Conservation (phyloP, 2,329 filamentous ascomycete genomes). For the Dothistroma pini region DNA sequence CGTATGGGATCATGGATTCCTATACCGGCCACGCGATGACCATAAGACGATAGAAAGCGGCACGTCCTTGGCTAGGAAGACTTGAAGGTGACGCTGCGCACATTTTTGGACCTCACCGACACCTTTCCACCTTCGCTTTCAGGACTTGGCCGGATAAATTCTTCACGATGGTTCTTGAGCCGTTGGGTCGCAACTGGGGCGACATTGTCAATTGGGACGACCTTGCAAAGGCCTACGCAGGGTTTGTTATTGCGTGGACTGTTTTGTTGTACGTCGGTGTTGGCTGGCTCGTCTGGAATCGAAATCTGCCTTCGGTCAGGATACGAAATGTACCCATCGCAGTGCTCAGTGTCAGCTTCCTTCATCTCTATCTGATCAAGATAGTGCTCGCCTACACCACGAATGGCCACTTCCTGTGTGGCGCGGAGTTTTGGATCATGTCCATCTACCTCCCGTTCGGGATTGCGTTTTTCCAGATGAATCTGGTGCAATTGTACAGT, state of each 20-base stretch:
- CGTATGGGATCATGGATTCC: not conserved
- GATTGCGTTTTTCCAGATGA: conserved; percentile 63
- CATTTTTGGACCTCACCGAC: not conserved
- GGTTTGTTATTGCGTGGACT: conserved; percentile 24
- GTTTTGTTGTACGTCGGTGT: conserved; percentile 21
- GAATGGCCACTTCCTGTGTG: conserved; percentile 45
- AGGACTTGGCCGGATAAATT: not conserved
- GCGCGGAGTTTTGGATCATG: conserved; percentile 65
- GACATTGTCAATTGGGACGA: conserved; percentile 26
- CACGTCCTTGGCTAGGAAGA: not conserved
- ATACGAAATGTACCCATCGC: conserved; percentile 28
- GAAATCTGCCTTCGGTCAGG: conserved; percentile 22
- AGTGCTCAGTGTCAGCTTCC: conserved; percentile 21
- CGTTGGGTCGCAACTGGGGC: conserved; percentile 26
- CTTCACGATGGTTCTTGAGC: conserved; percentile 38
- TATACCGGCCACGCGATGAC: conserved; percentile 1
- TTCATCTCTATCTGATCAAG: conserved; percentile 45
- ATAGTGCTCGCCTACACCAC: conserved; percentile 40
- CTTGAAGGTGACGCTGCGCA: not conserved
- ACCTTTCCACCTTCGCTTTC: not conserved
- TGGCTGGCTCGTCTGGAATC: conserved; percentile 22
- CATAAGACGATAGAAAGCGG: not conserved
- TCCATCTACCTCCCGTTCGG: conserved; percentile 61
- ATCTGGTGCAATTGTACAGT: conserved; percentile 56
- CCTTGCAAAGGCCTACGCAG: conserved; percentile 25